Evolutionary conservation across 306 rosid species (phyloP).

Genomic region (Castanopsis chinensis): DNA sequence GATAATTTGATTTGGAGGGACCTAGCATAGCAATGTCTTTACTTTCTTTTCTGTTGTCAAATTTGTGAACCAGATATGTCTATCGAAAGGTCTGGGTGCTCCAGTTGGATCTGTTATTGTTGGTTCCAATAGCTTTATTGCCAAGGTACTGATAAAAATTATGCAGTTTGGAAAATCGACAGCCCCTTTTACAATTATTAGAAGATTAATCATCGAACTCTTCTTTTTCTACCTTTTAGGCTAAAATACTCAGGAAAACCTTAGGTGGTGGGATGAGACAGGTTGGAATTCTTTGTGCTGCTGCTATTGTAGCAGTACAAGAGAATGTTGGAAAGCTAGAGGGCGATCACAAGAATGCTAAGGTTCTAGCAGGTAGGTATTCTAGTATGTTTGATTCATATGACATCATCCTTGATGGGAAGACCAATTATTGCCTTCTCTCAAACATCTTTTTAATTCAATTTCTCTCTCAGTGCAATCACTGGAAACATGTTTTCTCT

Average conservation of each 20-base stretch:
- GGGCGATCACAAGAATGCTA: conserved; percentile 77
- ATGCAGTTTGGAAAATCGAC: background rate
- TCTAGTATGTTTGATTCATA: conserved; percentile 1
- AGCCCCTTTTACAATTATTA: background rate
- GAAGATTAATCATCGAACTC: background rate
- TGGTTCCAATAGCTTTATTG: conserved; percentile 71
- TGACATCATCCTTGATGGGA: background rate
- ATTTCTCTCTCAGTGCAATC: background rate
- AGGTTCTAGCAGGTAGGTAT: conserved; percentile 63
- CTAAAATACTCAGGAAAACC: conserved; percentile 76
- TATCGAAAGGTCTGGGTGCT: conserved; percentile 93
- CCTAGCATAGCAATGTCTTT: background rate
- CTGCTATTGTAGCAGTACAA: conserved; percentile 72
- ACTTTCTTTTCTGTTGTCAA: conserved; percentile 2
- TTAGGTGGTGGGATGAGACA: conserved; percentile 99
- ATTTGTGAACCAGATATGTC: conserved; percentile 61
- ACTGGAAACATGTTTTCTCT: background rate
- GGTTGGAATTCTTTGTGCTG: conserved; percentile 80
- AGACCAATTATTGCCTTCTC: background rate
- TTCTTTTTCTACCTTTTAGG: conserved; percentile 40
- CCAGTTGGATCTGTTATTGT: conserved; percentile 90
- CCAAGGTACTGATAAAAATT: conserved; percentile 52
- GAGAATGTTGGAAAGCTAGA: conserved; percentile 70
- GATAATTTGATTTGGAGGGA: background rate
- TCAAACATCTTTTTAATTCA: background rate